Conservation (phyloP, 179 eudicot genomes). For the Patellifolia procumbens region DNA sequence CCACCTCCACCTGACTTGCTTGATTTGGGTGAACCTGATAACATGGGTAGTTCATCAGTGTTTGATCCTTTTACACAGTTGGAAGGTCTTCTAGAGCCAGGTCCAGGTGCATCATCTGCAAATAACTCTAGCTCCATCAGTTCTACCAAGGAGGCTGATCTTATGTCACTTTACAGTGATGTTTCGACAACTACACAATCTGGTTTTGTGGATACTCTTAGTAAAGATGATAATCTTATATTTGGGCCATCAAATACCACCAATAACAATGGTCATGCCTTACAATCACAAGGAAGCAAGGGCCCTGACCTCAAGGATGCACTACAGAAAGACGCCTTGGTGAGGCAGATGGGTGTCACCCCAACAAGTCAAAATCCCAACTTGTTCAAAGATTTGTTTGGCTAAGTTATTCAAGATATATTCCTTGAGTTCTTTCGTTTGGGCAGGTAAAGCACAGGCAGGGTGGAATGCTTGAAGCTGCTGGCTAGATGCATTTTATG, state of each 20-base stretch:
- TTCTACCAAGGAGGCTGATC: constrained; percentile 49
- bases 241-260: constrained; percentile 37
- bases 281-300: constrained; percentile 46
- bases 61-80: constrained; percentile 74
- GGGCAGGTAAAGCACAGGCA: background rate
- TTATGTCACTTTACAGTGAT: constrained; percentile 55
- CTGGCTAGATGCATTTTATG: constrained; percentile 8
- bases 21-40: constrained; percentile 72
- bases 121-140: constrained; percentile 32
- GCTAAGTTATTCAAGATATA: constrained; percentile 34
- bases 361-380: constrained; percentile 87
- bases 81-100: constrained; percentile 78
- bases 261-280: constrained; percentile 32
- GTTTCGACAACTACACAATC: constrained; percentile 37
- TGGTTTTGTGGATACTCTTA: constrained; percentile 22
- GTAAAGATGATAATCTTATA: constrained; percentile 23
- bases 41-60: constrained; percentile 28
- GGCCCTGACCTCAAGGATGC: constrained; percentile 73
- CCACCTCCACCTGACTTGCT: constrained; percentile 80
- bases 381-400: constrained; percentile 81
- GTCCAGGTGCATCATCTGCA: constrained; percentile 34
- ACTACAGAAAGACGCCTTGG: constrained; percentile 77
- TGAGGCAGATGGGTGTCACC: constrained; percentile 87
- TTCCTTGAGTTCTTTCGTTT: background rate
- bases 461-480: constrained; percentile 11